Conservation (phyloP, 352 stramenopile genomes). For the Phytophthora pinifolia region DNA sequence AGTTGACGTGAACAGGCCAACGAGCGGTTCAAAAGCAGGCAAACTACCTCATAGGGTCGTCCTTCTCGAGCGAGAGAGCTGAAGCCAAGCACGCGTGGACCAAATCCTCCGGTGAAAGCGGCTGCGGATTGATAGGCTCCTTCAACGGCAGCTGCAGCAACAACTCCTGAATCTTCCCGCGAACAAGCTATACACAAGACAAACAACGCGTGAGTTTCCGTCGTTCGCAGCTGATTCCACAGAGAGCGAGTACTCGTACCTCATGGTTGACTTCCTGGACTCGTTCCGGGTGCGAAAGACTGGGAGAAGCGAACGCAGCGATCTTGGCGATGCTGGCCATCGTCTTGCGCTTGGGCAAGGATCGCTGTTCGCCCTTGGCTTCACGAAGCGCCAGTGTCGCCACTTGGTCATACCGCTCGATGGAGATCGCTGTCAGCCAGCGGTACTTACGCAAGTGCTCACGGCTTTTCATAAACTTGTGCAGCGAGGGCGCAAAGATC, state of each 20-base stretch:
- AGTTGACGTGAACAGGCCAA: neutral
- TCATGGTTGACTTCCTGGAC: conserved; percentile 65
- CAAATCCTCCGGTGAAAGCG: conserved; percentile 46
- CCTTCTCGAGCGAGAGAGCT: conserved; percentile 36
- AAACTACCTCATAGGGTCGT: conserved; percentile 55
- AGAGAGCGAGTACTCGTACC: conserved; percentile 25
- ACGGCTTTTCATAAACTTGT: conserved; percentile 67
- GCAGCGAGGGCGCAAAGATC: conserved; percentile 54
- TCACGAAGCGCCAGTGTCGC: conserved; percentile 59
- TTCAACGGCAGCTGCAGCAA: conserved; percentile 58
- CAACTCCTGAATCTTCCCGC: conserved; percentile 60
- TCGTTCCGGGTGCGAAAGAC: conserved; percentile 33
- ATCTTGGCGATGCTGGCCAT: conserved; percentile 82
- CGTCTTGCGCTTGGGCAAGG: conserved; percentile 67
- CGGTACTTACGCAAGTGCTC: conserved; percentile 51
- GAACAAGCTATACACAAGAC: conserved; percentile 40
- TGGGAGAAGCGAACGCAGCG: conserved; percentile 58
- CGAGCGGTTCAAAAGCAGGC: neutral
- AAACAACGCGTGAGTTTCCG: neutral
- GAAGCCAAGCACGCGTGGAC: conserved; percentile 54
- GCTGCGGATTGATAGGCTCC: conserved; percentile 34
- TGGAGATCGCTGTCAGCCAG: conserved; percentile 70
- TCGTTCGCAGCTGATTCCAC: neutral
- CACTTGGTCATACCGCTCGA: conserved; percentile 64
- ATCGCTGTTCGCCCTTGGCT: conserved; percentile 47